A percentile compares a stretch with the other conserved stretches of the same genome.
Evolutionary conservation across 2,329 filamentous ascomycete species (phyloP).

Genomic region (Colletotrichum orbiculare): DNA sequence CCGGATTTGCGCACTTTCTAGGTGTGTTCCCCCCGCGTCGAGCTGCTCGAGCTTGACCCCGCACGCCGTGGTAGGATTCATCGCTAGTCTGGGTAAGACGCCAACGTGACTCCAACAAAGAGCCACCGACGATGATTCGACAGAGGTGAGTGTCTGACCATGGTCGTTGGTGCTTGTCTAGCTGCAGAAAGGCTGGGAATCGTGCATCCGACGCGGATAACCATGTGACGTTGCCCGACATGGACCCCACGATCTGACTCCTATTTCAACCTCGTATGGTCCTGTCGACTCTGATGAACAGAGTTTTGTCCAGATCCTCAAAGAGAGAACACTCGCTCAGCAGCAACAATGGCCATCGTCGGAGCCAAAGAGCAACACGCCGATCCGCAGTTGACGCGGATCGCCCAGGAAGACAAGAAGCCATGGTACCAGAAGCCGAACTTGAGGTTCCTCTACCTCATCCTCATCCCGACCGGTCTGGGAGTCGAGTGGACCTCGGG

Average conservation of each 20-base stretch:
- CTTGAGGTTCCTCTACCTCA: conserved; percentile 51
- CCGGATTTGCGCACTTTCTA: conserved; percentile 22
- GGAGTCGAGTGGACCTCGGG: conserved; percentile 57
- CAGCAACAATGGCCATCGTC: conserved; percentile 45
- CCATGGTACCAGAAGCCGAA: conserved; percentile 55
- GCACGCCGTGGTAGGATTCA: conserved; percentile 14
- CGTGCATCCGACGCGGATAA: background rate
- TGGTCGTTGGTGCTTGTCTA: background rate
- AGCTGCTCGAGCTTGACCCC: conserved; percentile 15
- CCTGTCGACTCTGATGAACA: background rate
- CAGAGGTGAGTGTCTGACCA: conserved; percentile 8
- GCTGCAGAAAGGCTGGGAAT: background rate
- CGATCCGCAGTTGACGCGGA: conserved; percentile 48
- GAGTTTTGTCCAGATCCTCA: too few relatives aligned
- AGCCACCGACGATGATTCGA: conserved; percentile 7
- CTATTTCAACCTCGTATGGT: conserved; percentile 16
- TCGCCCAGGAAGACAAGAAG: conserved; percentile 48
- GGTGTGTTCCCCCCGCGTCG: conserved; percentile 3
- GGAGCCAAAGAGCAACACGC: conserved; percentile 48
- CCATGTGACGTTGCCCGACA: background rate
- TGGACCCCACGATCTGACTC: background rate
- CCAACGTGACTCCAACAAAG: background rate
- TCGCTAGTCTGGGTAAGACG: conserved; percentile 8
- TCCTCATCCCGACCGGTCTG: conserved; percentile 52
- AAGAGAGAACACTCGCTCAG: background rate